Evolutionary conservation across 208 protist species (phyloP).

Genomic region (Trypanosoma congolense): DNA sequence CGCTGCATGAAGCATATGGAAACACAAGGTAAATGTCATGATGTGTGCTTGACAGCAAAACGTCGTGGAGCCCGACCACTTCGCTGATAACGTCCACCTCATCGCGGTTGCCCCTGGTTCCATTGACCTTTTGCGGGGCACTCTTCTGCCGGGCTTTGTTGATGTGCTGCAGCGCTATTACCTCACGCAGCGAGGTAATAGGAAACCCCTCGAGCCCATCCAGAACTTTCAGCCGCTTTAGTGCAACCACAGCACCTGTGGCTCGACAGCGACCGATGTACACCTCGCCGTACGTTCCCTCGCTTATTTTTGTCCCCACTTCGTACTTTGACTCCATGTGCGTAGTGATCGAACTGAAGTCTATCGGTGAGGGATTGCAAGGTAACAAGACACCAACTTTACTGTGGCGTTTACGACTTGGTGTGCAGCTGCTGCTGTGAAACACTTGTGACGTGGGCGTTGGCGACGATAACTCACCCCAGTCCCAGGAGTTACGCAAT

Average conservation of each 20-base stretch:
- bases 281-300: constrained; percentile 97
- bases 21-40: constrained; percentile 83
- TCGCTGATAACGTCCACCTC: constrained; percentile 47
- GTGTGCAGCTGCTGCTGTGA: constrained; percentile 21
- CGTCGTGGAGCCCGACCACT: constrained; percentile 64
- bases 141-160: constrained; percentile 34
- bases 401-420: constrained; percentile 33
- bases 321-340: constrained; percentile 65
- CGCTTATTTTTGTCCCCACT: constrained; percentile 86
- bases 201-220: constrained; percentile 82
- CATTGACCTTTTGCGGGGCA: background rate
- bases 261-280: constrained; percentile 59
- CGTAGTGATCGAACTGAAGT: constrained; percentile 44
- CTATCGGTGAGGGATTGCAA: constrained; percentile 31
- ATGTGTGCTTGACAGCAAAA: constrained; percentile 50
- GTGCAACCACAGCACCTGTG: constrained; percentile 53
- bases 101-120: constrained; percentile 5
- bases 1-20: constrained; percentile 57
- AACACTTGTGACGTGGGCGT: constrained; percentile 44
- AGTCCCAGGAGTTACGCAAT: constrained; percentile 15
- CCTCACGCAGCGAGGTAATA: constrained; percentile 81
- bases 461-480: constrained; percentile 16
- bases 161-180: constrained; percentile 79
- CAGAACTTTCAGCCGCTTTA: constrained; percentile 85
- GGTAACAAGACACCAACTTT: constrained; percentile 55